Evolutionary conservation across 179 eudicot genomes (phyloP), one percentile per base, ranked within the genome.

Genomic region (Silene vulgaris): DNA sequence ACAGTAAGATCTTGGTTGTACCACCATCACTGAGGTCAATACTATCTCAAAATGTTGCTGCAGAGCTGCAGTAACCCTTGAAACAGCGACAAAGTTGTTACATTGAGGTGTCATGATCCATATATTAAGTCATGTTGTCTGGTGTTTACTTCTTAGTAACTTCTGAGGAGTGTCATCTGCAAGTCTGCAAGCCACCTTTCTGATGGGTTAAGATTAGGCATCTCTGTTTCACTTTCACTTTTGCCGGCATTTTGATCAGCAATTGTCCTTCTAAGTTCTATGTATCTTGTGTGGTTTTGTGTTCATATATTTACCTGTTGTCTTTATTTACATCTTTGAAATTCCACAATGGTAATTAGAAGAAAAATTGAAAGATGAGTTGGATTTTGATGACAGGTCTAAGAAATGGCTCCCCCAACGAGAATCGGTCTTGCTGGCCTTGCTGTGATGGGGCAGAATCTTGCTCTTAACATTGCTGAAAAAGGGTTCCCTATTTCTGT

Each of bases 401-500:
- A 74, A 78, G 56, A 52, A 72, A 85, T 85, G 88, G 88, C 80
- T 61, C 48, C 84, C 19, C 88, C 81, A 74, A 83, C 96, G 66
- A 92, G 97, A 89, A 92, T 92, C 69, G 97, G 96, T 77, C 94
- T 92, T 30, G 96, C 96, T 54, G 97, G 97, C 76, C 88, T 92
- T 28, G 97, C 97, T 37, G 97, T 92, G 35, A 90, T 92, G 97
- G 97, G 97, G 54, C 97, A 92, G 80, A 92, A 92, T 81, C 96
- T 92, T 29, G 97, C 97, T 77, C 96, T 90, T 45, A 90, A 92
- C 87, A 90, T 91, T 76, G 97, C 97, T 75, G 97, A 91, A 40
- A 89, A 91, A 87, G 94, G 94, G 19, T 91, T 91, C 81, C 97
- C 97, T 13, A 91, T 92, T 14, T 90, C 97, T 19, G 91, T 92